phyloP scores from a whole-genome alignment of 176 grass and related monocot species.

The Elymus sibiricus region DNA sequence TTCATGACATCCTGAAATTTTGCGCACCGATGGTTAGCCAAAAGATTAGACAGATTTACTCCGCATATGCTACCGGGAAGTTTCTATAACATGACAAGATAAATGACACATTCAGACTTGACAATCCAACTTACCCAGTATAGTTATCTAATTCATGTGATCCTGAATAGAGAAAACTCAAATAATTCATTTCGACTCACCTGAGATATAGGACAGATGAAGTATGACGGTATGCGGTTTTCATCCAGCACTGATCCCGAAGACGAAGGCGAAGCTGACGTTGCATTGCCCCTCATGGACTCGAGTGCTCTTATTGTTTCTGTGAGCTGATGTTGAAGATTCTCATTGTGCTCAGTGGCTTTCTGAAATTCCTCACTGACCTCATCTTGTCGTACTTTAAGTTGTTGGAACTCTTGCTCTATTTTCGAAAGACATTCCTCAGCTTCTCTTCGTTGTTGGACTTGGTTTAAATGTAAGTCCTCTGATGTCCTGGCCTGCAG shows the following conservation, averaged over 20 bases:
- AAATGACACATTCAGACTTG: not conserved
- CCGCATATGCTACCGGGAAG: not conserved
- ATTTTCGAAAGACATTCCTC: constrained; percentile 36
- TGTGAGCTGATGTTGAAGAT: constrained; percentile 31
- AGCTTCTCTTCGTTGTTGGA: not conserved
- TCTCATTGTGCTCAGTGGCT: constrained; percentile 24
- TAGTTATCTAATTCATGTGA: not conserved
- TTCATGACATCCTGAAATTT: constrained; percentile 42
- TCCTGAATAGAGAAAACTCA: not conserved
- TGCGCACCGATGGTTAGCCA: not conserved
- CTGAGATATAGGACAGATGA: constrained; percentile 42
- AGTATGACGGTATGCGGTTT: constrained; percentile 20
- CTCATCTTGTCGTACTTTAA: constrained; percentile 15
- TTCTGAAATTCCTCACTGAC: constrained; percentile 17
- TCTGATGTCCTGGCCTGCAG: constrained; percentile 36
- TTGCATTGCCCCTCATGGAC: constrained; percentile 14
- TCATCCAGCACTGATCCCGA: constrained; percentile 23
- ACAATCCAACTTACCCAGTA: not conserved
- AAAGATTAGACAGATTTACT: not conserved
- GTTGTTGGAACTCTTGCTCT: constrained; percentile 22
- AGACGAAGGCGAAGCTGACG: constrained; percentile 23
- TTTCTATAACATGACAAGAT: not conserved
- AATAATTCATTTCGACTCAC: not conserved
- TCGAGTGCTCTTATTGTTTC: constrained; percentile 28
- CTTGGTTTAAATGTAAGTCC: constrained; percentile 11